A percentile compares a stretch with the other conserved stretches of the same genome.
Evolutionary conservation across 306 rosid genomes (phyloP).

Genomic region (Cucumis cinereus): DNA sequence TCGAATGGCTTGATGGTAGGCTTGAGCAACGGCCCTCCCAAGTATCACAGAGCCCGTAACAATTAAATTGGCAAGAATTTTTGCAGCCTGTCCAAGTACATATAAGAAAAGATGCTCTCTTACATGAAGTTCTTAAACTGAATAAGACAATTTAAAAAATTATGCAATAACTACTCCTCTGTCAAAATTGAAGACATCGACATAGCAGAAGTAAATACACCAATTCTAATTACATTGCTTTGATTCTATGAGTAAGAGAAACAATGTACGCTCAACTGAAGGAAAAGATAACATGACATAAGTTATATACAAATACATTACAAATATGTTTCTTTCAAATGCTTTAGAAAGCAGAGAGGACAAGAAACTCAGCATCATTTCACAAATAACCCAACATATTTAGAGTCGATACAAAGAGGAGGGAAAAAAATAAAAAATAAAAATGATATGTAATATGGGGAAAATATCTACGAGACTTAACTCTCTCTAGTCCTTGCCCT

Average conservation of each 20-base stretch:
- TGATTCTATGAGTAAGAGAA: background rate
- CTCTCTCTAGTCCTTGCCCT: background rate
- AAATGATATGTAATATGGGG: background rate
- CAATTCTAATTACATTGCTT: background rate
- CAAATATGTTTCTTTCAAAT: background rate
- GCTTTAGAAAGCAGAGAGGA: background rate
- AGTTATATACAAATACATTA: background rate
- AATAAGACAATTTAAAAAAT: background rate
- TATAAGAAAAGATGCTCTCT: background rate
- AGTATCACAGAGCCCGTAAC: slow-evolving; percentile 68
- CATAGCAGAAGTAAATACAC: background rate
- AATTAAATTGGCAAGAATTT: slow-evolving; percentile 63
- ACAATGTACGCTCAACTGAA: background rate
- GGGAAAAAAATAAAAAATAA: background rate
- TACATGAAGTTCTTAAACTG: background rate
- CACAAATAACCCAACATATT: background rate
- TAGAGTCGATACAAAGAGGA: background rate
- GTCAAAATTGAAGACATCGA: background rate
- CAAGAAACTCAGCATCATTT: background rate
- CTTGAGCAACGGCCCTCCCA: slow-evolving; percentile 67
- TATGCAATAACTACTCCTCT: background rate
- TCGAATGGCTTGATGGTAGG: slow-evolving; percentile 71
- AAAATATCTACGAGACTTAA: background rate
- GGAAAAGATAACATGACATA: background rate
- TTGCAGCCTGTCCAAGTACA: slow-evolving; percentile 55